These are phyloP conservation scores for Harrya chromipes DNA, from an alignment of 768 basidiomycete genomes.

Conservation along the genomic window DNA sequence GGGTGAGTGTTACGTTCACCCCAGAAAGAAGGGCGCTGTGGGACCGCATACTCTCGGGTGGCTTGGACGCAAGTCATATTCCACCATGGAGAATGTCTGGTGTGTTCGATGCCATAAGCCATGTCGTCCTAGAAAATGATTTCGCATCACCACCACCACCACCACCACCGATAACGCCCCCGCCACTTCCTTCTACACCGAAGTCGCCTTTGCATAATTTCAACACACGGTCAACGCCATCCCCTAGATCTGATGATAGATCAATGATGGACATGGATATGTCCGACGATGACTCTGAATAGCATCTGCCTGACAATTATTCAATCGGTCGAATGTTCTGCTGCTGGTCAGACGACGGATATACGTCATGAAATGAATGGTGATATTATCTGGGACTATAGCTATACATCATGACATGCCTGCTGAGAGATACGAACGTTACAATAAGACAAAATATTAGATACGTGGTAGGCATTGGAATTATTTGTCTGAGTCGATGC, in stretches of 20 bases:
- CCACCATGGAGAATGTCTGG: conserved; percentile 25
- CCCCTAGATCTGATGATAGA: conserved; percentile 4
- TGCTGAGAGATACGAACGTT: conserved; percentile 22
- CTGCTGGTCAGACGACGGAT: too few relatives aligned
- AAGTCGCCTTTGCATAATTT: neutral
- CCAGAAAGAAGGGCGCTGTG: conserved; percentile 40
- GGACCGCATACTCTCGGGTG: conserved; percentile 34
- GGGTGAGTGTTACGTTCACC: conserved; percentile 33
- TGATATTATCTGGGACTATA: conserved; percentile 14
- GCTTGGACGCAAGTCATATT: neutral
- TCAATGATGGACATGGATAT: conserved; percentile 26
- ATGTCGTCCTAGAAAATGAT: neutral
- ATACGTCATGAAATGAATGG: too few relatives aligned
- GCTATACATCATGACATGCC: conserved; percentile 24
- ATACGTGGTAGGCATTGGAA: conserved; percentile 1
- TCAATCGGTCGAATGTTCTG: too few relatives aligned
- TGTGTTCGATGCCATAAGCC: conserved; percentile 10
- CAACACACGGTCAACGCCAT: neutral
- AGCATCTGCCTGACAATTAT: neutral
- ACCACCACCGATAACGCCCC: conserved; percentile 32
- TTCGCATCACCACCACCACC: conserved; percentile 35
- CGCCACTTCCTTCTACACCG: conserved; percentile 31
- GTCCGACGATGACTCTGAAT: conserved; percentile 27
- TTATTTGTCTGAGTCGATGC: conserved; percentile 13
- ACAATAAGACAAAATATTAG: conserved; percentile 6